Evolutionary conservation across 2,329 filamentous ascomycete species (phyloP).

Genomic region (Aspergillus tamarii): DNA sequence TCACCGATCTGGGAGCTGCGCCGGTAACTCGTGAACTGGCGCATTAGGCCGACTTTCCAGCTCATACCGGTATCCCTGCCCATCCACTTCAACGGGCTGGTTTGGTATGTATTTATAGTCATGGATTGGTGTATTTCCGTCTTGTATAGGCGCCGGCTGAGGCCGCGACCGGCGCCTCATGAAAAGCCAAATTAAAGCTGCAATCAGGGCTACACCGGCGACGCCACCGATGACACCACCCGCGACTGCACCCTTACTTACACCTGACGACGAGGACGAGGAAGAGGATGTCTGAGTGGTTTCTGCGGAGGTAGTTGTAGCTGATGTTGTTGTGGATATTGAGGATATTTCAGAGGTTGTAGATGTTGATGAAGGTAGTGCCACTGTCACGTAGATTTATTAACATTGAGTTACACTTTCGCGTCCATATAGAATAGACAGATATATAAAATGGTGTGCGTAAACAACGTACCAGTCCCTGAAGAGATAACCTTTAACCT

Average conservation of each 20-base stretch:
- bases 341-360: not conserved
- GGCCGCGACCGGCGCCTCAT: not conserved
- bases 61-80: not conserved
- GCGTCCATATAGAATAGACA: not conserved
- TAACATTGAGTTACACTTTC: not conserved
- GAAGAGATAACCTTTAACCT: conserved; percentile 1
- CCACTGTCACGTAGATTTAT: not conserved
- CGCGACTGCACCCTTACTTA: conserved; percentile 4
- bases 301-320: not conserved
- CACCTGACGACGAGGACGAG: not conserved
- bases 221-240: conserved; percentile 10
- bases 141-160: not conserved
- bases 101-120: not conserved
- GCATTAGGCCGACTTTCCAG: not conserved
- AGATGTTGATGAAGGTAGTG: not conserved
- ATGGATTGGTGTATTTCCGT: not conserved
- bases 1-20: not conserved
- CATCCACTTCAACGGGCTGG: not conserved
- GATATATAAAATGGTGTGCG: not conserved
- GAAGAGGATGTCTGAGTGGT: not conserved
- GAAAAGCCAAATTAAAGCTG: conserved; percentile 3
- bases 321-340: not conserved
- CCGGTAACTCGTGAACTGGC: not conserved
- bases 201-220: conserved; percentile 3
- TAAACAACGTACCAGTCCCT: not conserved